Evolutionary conservation across 2,329 filamentous ascomycete genomes (phyloP).

Genomic region (Shiraia sp.): DNA sequence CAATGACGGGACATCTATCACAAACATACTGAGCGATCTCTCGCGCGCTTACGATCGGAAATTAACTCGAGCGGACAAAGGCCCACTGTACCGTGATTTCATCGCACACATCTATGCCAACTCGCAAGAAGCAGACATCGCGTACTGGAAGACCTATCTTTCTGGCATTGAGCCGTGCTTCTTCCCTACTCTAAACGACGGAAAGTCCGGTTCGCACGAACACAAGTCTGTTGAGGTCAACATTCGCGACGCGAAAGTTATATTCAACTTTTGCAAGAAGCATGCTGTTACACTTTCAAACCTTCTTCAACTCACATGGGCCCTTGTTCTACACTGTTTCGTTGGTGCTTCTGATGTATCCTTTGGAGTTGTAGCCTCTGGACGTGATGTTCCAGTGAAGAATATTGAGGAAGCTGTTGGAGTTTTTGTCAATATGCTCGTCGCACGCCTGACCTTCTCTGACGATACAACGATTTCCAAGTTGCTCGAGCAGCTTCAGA

Average conservation of each 20-base stretch:
- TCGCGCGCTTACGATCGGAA: conserved; percentile 50
- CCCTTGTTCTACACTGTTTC: conserved; percentile 54
- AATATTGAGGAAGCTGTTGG: conserved; percentile 56
- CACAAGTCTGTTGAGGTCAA: conserved; percentile 45
- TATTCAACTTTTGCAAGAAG: conserved; percentile 45
- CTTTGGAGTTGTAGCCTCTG: conserved; percentile 60
- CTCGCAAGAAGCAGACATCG: conserved; percentile 38
- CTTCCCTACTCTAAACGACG: conserved; percentile 48
- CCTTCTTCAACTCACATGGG: conserved; percentile 58
- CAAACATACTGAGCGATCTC: conserved; percentile 53
- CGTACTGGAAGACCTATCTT: conserved; percentile 53
- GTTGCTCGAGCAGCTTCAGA: conserved; percentile 50
- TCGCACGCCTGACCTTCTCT: conserved; percentile 51
- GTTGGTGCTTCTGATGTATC: conserved; percentile 54
- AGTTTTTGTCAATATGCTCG: conserved; percentile 60
- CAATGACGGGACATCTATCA: conserved; percentile 56
- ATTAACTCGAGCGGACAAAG: conserved; percentile 40
- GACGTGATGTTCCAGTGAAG: conserved; percentile 56
- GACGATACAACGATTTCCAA: conserved; percentile 43
- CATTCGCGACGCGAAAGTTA: conserved; percentile 30
- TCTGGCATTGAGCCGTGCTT: conserved; percentile 51
- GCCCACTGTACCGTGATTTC: conserved; percentile 45
- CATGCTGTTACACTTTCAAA: conserved; percentile 54
- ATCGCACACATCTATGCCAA: conserved; percentile 37
- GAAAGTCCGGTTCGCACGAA: conserved; percentile 39